These are phyloP conservation scores for Ganoderma lucidum DNA, from an alignment of 1,284 basidiomycete genomes.

Conservation along the genomic window DNA sequence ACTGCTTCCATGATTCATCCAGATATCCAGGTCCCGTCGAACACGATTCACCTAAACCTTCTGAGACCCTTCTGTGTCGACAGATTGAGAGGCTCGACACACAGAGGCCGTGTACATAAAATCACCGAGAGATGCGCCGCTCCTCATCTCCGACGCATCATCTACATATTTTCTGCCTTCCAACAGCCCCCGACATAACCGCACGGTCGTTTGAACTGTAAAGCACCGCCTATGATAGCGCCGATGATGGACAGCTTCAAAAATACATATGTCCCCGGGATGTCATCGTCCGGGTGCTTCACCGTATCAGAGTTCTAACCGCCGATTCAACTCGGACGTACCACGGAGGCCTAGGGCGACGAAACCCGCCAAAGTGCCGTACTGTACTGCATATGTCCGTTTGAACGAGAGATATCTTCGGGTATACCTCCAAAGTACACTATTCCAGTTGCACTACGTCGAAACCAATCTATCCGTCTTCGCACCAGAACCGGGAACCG, in stretches of 20 bases:
- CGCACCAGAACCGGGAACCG: not conserved
- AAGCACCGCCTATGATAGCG: not conserved
- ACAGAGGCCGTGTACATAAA: not conserved
- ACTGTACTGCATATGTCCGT: not conserved
- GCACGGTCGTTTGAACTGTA: not conserved
- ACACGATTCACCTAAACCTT: not conserved
- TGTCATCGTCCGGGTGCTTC: not conserved
- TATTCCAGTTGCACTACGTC: not conserved
- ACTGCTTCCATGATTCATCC: not conserved
- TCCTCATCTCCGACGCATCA: not conserved
- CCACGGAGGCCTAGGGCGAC: not conserved
- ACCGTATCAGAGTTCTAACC: not conserved
- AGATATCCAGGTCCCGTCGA: not conserved
- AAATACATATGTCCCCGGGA: not conserved
- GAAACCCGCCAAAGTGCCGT: no score
- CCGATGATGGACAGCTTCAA: not conserved
- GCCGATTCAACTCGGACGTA: not conserved
- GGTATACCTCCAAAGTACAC: conserved; percentile 2
- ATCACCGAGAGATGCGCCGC: not conserved
- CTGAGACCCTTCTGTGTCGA: not conserved
- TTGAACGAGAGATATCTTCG: not conserved
- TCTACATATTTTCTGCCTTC: not conserved
- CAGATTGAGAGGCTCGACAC: not conserved
- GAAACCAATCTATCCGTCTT: not conserved
- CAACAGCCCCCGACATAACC: not conserved